Evolutionary conservation across 2,329 filamentous ascomycete species (phyloP), one percentile per base, ranked within the genome.

Genomic region (Xylaria sp.): DNA sequence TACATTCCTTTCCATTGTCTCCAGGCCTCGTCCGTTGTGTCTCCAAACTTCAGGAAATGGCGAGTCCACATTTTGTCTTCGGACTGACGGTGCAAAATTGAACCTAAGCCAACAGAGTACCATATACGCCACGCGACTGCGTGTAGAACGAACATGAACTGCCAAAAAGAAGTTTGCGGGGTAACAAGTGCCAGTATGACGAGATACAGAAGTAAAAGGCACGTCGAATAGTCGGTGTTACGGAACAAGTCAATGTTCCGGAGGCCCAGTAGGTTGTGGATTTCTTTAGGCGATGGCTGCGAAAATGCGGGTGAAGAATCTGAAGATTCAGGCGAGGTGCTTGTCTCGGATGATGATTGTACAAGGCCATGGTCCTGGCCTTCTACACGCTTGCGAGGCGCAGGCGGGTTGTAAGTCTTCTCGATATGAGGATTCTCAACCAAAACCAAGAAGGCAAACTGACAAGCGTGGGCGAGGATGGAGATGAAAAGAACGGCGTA

Each of bases 391-490:
- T 86, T 87, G 81, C 90, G 92, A 69, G 94, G 93, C 52, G 92
- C 88, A 61, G 94, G 94, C 41, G 94, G 90, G 78, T 98, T 98
- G 85, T 99, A 99, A 3, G 91, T 98, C 84, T 97, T 97, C 77
- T 98, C 94, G 82, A 99, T 99, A 78, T 99, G 96, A 62, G 96
- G 96, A 77, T 97, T 97, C 83, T 99, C 96, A 72, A 99, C 93
- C 70, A 94, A 86, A 63, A 93, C 90, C 73, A 99, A 87, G 84
- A 99, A 99, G 69, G 91, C 91, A 80, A 99, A 95, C 83, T 99
- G 96, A 68, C 94, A 93, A 75, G 94, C 90, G 83, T 99, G 96
- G 70, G 95, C 96, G 77, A 97, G 83, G 77, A 99, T 95, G 66
- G 96, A 98, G 80, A 98, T 98, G 85, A 97, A 94, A 59, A 99